phyloP scores from a whole-genome alignment of 2,329 filamentous ascomycete species.

The Aspergillus sp. region DNA sequence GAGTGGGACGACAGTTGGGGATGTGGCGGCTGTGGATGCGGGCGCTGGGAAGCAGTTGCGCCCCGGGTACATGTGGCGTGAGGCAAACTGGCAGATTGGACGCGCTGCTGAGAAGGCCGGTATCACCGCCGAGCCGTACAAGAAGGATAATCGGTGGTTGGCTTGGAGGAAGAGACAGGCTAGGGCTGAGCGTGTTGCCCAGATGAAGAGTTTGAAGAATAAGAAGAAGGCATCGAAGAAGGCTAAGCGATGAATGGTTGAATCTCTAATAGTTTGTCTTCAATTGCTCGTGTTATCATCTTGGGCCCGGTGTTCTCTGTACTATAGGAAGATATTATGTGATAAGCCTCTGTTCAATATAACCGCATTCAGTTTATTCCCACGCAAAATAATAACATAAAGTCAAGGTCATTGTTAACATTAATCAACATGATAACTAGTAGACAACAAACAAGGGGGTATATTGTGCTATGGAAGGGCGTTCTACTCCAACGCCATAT shows the following conservation, averaged over 20 bases:
- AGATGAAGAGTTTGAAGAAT: constrained; percentile 55
- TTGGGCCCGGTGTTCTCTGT: constrained; percentile 29
- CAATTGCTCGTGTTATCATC: not conserved
- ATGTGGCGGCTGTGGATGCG: constrained; percentile 25
- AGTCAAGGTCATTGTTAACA: not conserved
- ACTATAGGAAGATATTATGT: constrained; percentile 32
- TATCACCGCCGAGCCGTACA: constrained; percentile 56
- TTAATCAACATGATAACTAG: not conserved
- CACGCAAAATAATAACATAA: not conserved
- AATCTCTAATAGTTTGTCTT: constrained; percentile 12
- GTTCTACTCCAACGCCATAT: not conserved
- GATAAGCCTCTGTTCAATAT: constrained; percentile 8
- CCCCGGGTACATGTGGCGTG: constrained; percentile 63
- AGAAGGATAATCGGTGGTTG: constrained; percentile 60
- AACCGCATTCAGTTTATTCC: not conserved
- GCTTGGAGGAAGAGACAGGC: constrained; percentile 63
- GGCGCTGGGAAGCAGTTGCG: constrained; percentile 41
- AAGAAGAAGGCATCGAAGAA: constrained; percentile 45
- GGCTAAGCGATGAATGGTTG: constrained; percentile 27
- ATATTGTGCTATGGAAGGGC: constrained; percentile 1
- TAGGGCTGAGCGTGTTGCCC: constrained; percentile 51
- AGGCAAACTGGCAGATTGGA: constrained; percentile 69
- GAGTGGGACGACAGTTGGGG: constrained; percentile 24
- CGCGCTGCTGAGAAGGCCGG: constrained; percentile 60
- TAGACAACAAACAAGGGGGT: constrained; percentile 2